phyloP scores from a whole-genome alignment of 805 yeast genomes.

The Candida sithepensis region DNA sequence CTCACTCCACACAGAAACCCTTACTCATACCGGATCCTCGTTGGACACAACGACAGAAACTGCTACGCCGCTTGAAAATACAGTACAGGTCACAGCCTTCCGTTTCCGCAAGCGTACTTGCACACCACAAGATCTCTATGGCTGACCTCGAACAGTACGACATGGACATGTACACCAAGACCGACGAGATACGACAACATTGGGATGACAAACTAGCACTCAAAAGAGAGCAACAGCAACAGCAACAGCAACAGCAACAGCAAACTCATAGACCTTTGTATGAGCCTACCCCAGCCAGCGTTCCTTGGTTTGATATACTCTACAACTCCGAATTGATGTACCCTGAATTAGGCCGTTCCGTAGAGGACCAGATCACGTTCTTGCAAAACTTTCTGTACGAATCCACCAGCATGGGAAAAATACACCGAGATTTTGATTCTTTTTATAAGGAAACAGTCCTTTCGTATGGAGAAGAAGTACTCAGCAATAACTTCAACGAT shows the following conservation, averaged over 20 bases:
- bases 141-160: not conserved
- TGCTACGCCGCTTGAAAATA: slow-evolving; percentile 2
- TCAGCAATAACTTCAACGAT: not conserved
- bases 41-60: slow-evolving; percentile 10
- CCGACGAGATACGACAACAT: not conserved
- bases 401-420: not conserved
- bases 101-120: not conserved
- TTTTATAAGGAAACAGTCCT: not conserved
- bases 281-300: not conserved
- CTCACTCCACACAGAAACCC: not conserved
- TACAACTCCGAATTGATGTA: not conserved
- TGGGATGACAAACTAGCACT: not conserved
- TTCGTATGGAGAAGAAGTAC: not conserved
- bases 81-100: not conserved
- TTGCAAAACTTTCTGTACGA: not conserved
- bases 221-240: not conserved
- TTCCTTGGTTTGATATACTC: not conserved
- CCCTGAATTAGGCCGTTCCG: not conserved
- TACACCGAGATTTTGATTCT: not conserved
- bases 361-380: not conserved
- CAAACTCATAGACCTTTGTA: not conserved
- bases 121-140: not conserved
- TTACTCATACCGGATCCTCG: slow-evolving; percentile 6
- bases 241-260: not conserved
- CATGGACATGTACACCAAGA: not conserved